Conservation (phyloP, 2,329 filamentous ascomycete species). For the Colletotrichum spinosum region DNA sequence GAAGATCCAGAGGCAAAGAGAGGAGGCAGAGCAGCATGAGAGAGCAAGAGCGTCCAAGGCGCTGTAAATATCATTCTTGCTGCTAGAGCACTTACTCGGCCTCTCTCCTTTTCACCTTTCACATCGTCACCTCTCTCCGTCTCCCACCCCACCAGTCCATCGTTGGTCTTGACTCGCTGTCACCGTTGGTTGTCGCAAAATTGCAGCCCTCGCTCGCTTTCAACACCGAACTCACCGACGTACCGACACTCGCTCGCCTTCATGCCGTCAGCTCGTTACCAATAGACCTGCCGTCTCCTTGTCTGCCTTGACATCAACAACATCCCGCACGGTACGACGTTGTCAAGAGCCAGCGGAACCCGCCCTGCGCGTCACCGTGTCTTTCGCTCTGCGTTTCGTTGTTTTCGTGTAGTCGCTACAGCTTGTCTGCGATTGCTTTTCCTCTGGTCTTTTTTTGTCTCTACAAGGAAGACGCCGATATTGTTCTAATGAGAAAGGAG, state of each 20-base stretch:
- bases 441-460: constrained; percentile 18
- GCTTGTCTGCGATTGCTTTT: constrained; percentile 4
- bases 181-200: constrained; percentile 12
- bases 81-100: constrained; percentile 20
- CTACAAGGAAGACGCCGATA: constrained; percentile 25
- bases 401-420: too few species aligned
- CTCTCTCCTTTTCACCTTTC: background rate
- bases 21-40: too few species aligned
- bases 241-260: constrained; percentile 25
- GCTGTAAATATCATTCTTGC: background rate
- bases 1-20: too few species aligned
- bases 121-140: background rate
- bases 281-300: background rate
- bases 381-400: too few species aligned
- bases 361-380: too few species aligned
- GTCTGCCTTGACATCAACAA: background rate
- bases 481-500: constrained; percentile 30
- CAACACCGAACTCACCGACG: constrained; percentile 13
- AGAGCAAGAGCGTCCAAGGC: constrained; percentile 1
- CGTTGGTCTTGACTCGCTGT: constrained; percentile 13
- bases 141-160: background rate
- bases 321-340: background rate
- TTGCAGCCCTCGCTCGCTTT: constrained; percentile 17
- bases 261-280: background rate
- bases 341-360: too few species aligned